These are phyloP conservation scores for Aphanoascus verrucosus DNA, from an alignment of 2,329 filamentous ascomycete species.

Conservation along the genomic window DNA sequence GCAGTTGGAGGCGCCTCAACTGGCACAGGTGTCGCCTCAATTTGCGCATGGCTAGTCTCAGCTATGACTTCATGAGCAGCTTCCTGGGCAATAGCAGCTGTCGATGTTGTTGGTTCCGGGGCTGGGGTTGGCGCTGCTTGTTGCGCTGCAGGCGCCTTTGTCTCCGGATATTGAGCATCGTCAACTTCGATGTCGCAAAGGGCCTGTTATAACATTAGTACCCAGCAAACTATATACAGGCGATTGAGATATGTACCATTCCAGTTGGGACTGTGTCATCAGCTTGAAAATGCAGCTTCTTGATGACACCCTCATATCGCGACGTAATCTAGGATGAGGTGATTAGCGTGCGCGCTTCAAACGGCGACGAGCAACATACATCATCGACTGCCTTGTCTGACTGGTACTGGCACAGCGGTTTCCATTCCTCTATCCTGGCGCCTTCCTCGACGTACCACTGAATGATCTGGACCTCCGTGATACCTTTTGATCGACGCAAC, in stretches of 20 bases:
- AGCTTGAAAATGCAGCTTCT: slow-evolving; percentile 88
- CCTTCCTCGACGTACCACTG: slow-evolving; percentile 99
- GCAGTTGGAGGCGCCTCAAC: slow-evolving; percentile 12
- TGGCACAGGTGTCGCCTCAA: slow-evolving; percentile 14
- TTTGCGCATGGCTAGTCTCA: slow-evolving; percentile 13
- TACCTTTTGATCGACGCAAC: slow-evolving; percentile 47
- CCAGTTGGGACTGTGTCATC: slow-evolving; percentile 95
- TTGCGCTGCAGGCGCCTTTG: slow-evolving; percentile 27
- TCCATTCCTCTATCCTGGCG: slow-evolving; percentile 93
- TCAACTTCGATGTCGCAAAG: slow-evolving; percentile 92
- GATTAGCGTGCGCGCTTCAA: not conserved
- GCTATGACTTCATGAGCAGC: slow-evolving; percentile 4
- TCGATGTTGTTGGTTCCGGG: slow-evolving; percentile 20
- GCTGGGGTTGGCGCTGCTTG: slow-evolving; percentile 17
- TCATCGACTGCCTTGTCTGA: slow-evolving; percentile 79
- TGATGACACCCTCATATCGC: slow-evolving; percentile 87
- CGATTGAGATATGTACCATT: slow-evolving; percentile 38
- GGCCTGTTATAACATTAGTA: slow-evolving; percentile 43
- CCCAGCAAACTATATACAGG: not conserved
- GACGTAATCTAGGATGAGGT: slow-evolving; percentile 70
- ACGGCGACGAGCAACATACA: slow-evolving; percentile 26
- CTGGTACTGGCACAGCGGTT: slow-evolving; percentile 93
- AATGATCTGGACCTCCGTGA: slow-evolving; percentile 96
- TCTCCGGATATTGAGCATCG: slow-evolving; percentile 58
- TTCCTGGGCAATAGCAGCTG: slow-evolving; percentile 13